phyloP scores from a whole-genome alignment of 169 alveolate species.

The Plasmodium reichenowi region DNA sequence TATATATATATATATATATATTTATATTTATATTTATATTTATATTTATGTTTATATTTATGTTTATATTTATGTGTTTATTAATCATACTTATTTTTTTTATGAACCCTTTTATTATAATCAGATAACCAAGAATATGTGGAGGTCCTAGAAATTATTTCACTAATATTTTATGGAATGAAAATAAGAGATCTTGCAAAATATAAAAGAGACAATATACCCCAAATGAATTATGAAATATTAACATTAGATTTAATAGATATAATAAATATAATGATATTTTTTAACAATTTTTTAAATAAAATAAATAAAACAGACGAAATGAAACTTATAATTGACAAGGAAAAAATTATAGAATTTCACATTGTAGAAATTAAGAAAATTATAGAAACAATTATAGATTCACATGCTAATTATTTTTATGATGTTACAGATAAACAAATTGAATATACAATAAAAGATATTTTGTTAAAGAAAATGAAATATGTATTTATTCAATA shows the following conservation, averaged over 20 bases:
- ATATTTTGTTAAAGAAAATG: constrained; percentile 55
- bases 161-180: constrained; percentile 38
- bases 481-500: constrained; percentile 45
- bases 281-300: constrained; percentile 53
- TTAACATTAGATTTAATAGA: constrained; percentile 51
- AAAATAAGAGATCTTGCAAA: constrained; percentile 21
- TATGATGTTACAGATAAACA: constrained; percentile 58
- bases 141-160: constrained; percentile 44
- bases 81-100: constrained; percentile 9
- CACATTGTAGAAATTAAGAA: constrained; percentile 23
- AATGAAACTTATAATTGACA: constrained; percentile 28
- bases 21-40: neutral
- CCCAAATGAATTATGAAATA: constrained; percentile 32
- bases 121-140: constrained; percentile 15
- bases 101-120: neutral
- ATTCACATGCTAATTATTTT: constrained; percentile 35
- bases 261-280: constrained; percentile 41
- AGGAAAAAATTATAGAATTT: constrained; percentile 23
- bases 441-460: constrained; percentile 21
- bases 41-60: neutral
- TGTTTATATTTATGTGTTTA: constrained; percentile 1
- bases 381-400: constrained; percentile 21
- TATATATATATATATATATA: too few species aligned
- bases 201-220: constrained; percentile 8
- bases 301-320: constrained; percentile 20